Evolutionary conservation across 495 filamentous ascomycete genomes (phyloP), one percentile per base, ranked within the genome.

Genomic region (Sordaria brevicollis): DNA sequence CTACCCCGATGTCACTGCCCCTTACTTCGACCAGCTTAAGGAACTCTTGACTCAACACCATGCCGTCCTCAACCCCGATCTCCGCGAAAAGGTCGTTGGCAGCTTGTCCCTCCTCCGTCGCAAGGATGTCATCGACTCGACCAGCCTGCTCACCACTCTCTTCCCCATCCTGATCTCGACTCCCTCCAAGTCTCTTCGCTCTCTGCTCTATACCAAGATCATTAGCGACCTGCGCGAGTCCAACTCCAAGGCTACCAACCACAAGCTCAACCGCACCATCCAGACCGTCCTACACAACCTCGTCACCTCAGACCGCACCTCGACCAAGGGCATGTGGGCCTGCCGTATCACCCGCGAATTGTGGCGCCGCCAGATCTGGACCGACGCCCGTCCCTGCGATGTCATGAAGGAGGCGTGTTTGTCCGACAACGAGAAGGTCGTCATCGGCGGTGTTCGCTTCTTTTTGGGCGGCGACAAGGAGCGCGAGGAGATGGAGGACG

Each of bases 381-480:
- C 75, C 39, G 77, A 80, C 83, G 93, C 65, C 89, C 94, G 92
- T 76, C 87, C 95, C 1, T 93, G 96, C 57, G 93, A 95, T 75
- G 89, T 97, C 62, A 97, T 97, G 93, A 95, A 95, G 82, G 91
- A 95, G 80, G 92, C 93, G 0, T 86, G 86, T 67, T 79, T 97
- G 71, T 85, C 90, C 3, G 88, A 94, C 37, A 94, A 97, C 71
- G 90, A 93, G 71, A 98, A 98, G 81, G 92, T 98, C 19, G 88
- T 95, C 39, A 80, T 89, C 17, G 93, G 93, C 8, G 93, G 92
- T 37, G 91, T 97, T 3, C 85, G 91, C 35, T 99, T 97, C 83
- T 99, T 99, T 83, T 83, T 99, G 1, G 96, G 96, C 34, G 94
- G 93, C 31, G 94, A 97, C 78, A 91, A 94, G 78, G 95, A 97